Percentiles rank a stretch among this genome's conserved stretches.
phyloP scores from a whole-genome alignment of 768 basidiomycete genomes.

The Hydnomerulius pinastri region DNA sequence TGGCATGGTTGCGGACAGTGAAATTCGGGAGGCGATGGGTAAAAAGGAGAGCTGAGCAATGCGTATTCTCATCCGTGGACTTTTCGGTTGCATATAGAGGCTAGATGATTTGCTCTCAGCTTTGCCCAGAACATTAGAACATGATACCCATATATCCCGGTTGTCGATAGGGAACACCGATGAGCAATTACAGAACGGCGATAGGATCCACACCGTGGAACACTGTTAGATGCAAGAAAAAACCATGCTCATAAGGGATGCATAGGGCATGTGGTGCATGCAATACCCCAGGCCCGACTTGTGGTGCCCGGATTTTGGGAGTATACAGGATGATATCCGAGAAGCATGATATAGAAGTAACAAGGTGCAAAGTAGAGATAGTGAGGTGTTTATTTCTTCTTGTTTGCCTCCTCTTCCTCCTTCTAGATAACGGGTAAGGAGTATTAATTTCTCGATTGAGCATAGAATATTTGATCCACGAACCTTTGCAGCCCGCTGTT shows the following conservation, averaged over 20 bases:
- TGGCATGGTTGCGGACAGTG: constrained; percentile 75
- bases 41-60: constrained; percentile 37
- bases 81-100: background rate
- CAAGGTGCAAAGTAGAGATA: constrained; percentile 14
- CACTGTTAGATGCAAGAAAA: constrained; percentile 9
- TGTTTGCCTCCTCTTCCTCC: constrained; percentile 89
- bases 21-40: constrained; percentile 64
- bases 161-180: background rate
- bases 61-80: background rate
- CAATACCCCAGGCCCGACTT: constrained; percentile 23
- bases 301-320: constrained; percentile 39
- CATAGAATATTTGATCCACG: constrained; percentile 27
- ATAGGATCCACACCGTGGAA: constrained; percentile 24
- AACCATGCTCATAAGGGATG: constrained; percentile 25
- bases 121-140: background rate
- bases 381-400: constrained; percentile 72
- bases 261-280: constrained; percentile 39
- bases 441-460: constrained; percentile 17
- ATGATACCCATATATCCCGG: constrained; percentile 16
- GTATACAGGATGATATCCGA: constrained; percentile 27
- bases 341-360: constrained; percentile 26
- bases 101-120: background rate
- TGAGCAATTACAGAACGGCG: background rate
- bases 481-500: constrained; percentile 84
- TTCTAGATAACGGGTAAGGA: constrained; percentile 48